Evolutionary conservation across 208 protist species (phyloP), one percentile per base, ranked within the genome.

Genomic region (Leishmania gerbilli): DNA sequence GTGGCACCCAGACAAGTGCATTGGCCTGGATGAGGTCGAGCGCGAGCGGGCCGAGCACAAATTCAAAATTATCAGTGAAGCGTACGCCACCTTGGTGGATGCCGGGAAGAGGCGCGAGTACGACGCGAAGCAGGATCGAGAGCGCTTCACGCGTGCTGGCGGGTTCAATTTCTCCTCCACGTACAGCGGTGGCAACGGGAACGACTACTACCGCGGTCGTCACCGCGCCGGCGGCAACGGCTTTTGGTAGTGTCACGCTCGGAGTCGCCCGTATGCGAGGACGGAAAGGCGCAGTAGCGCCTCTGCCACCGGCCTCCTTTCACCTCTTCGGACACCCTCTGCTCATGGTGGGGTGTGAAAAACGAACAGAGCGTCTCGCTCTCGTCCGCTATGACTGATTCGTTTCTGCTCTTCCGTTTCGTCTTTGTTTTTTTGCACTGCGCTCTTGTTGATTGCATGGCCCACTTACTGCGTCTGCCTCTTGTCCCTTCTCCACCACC

Each of bases 1-100:
- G 8, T 98, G 92, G 93, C 95, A 98, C 79, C 95, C 95, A 1
- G 95, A 98, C 83, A 98, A 98, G 88, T 96, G 93, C 86, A 89
- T 96, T 24, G 84, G 79, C 47, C 81, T 96, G 49, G 81, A 89
- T 64, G 88, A 92, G 3, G 78, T 87, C 13, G 94, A 97, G 87
- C 90, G 90, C 45, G 84, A 87, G 76, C 85, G 91, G 24, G 92
- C 94, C 34, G 95, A 97, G 86, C 91, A 93, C 76, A 97, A 97
- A 80, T 97, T 97, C 82, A 98, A 98, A 86, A 80, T 96, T 17
- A 96, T 98, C 88, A 93, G 89, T 67, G 94, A 97, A 84, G 93
- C 94, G 64, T 89, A 97, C 81, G 87, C 89, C 51, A 95, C 91
- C 9, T 87, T 98, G 51, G 91, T 87, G 3, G 94, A 98, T 77